A percentile compares a stretch with the other conserved stretches of the same genome.
Evolutionary conservation across 2,329 filamentous ascomycete species (phyloP).

Genomic region (Pseudonectria buxi): DNA sequence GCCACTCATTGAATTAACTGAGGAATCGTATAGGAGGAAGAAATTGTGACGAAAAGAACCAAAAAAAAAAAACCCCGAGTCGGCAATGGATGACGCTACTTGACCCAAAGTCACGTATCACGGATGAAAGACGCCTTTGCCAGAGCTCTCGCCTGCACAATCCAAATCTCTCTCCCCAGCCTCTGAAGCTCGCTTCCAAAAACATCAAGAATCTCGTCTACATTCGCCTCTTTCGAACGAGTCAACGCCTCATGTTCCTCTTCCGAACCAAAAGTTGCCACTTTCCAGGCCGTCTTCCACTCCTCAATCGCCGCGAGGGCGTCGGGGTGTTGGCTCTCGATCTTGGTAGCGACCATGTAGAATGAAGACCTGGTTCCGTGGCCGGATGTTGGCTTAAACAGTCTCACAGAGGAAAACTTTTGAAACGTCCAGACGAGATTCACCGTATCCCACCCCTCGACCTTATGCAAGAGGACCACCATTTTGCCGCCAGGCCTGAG

Average conservation of each 20-base stretch:
- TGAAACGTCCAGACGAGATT: conserved; percentile 32
- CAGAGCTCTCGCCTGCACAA: conserved; percentile 9
- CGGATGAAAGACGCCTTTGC: conserved; percentile 4
- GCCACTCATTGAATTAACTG: no score
- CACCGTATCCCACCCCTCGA: conserved; percentile 35
- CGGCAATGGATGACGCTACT: no score
- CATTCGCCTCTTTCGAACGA: not conserved
- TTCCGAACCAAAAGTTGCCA: conserved; percentile 28
- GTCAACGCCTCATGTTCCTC: conserved; percentile 2
- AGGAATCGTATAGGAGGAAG: no score
- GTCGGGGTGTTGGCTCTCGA: conserved; percentile 26
- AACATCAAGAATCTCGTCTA: not conserved
- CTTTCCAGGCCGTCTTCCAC: conserved; percentile 36
- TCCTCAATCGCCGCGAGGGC: conserved; percentile 28
- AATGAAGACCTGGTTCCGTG: conserved; percentile 43
- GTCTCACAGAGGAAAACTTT: conserved; percentile 28
- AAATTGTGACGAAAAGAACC: no score
- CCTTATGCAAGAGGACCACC: conserved; percentile 43
- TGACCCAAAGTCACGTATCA: no score
- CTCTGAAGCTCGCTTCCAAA: conserved; percentile 9
- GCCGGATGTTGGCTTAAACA: conserved; percentile 37
- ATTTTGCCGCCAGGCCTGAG: conserved; percentile 41
- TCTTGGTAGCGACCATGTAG: conserved; percentile 42
- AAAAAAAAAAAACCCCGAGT: no score
- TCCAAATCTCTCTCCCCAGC: conserved; percentile 10